Evolutionary conservation across 352 stramenopile species (phyloP).

Genomic region (Globisporangium takayamanum): DNA sequence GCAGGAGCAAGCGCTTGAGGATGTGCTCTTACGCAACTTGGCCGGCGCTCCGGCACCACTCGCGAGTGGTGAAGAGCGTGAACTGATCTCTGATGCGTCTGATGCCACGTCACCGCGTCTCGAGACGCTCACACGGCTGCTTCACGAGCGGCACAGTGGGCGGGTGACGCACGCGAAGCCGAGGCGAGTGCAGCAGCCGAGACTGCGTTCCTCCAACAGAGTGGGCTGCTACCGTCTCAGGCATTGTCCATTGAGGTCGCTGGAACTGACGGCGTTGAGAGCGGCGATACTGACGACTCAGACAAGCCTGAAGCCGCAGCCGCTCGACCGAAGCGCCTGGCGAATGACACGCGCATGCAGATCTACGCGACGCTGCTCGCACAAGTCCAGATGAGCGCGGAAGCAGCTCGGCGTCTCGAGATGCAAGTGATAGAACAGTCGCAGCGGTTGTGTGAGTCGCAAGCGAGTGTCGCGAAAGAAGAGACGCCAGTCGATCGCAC

Average conservation of each 20-base stretch:
- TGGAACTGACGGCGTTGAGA: not conserved
- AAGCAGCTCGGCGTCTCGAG: slow-evolving; percentile 1
- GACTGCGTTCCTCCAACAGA: slow-evolving; percentile 7
- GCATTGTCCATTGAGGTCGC: not conserved
- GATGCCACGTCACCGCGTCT: slow-evolving; percentile 4
- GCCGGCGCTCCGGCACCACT: not conserved
- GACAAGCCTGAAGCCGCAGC: too few species aligned
- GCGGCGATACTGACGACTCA: not conserved
- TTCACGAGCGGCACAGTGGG: slow-evolving; percentile 14
- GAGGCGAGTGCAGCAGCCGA: slow-evolving; percentile 1
- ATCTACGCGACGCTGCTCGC: slow-evolving; percentile 26
- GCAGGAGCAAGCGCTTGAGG: slow-evolving; percentile 11
- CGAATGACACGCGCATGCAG: slow-evolving; percentile 13
- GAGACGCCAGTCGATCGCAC: too few species aligned
- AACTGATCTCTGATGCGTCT: too few species aligned
- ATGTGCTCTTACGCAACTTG: not conserved
- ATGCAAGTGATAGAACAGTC: not conserved
- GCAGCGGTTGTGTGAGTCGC: not conserved
- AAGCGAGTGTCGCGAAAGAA: not conserved
- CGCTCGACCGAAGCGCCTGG: slow-evolving; percentile 4
- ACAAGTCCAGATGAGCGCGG: not conserved
- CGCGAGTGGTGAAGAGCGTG: not conserved
- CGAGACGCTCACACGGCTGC: slow-evolving; percentile 22
- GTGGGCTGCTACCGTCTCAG: slow-evolving; percentile 8
- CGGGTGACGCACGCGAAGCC: slow-evolving; percentile 6